These are phyloP conservation scores for Xylariaceae sp. DNA, from an alignment of 2,329 filamentous ascomycete genomes.

Conservation along the genomic window DNA sequence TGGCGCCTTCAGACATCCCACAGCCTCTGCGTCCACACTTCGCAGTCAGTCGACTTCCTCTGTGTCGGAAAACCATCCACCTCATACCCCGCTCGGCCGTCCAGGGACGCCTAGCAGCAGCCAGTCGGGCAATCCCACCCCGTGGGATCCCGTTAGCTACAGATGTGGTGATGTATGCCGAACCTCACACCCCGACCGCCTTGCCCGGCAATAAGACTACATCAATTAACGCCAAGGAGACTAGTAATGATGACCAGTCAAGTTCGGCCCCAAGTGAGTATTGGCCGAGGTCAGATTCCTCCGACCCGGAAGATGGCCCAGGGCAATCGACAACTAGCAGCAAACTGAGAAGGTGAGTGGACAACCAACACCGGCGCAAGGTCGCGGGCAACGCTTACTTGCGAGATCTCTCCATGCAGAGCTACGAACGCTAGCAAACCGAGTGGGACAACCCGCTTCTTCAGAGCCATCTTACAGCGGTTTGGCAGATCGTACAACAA, in stretches of 20 bases:
- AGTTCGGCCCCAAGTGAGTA: slow-evolving; percentile 13
- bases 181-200: slow-evolving; percentile 1
- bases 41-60: no score
- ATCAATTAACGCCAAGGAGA: slow-evolving; percentile 6
- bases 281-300: slow-evolving; percentile 18
- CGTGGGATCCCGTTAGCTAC: slow-evolving; percentile 6
- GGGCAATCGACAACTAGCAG: slow-evolving; percentile 3
- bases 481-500: slow-evolving; percentile 19
- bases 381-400: background rate
- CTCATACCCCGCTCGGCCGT: no score
- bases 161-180: slow-evolving; percentile 2
- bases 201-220: background rate
- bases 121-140: no score
- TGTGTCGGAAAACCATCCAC: no score
- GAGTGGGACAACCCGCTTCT: slow-evolving; percentile 8
- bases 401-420: background rate
- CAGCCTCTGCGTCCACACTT: no score
- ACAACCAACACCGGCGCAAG: background rate
- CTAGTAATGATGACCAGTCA: slow-evolving; percentile 10
- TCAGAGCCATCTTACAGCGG: slow-evolving; percentile 15
- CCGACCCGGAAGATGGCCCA: slow-evolving; percentile 13
- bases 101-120: no score
- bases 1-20: no score
- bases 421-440: background rate
- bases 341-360: slow-evolving; percentile 10